Evolutionary conservation across 1,139 yeast species (phyloP), one percentile per base, ranked within the genome.

Genomic region (Yamadazyma kanchanaburiensis): DNA sequence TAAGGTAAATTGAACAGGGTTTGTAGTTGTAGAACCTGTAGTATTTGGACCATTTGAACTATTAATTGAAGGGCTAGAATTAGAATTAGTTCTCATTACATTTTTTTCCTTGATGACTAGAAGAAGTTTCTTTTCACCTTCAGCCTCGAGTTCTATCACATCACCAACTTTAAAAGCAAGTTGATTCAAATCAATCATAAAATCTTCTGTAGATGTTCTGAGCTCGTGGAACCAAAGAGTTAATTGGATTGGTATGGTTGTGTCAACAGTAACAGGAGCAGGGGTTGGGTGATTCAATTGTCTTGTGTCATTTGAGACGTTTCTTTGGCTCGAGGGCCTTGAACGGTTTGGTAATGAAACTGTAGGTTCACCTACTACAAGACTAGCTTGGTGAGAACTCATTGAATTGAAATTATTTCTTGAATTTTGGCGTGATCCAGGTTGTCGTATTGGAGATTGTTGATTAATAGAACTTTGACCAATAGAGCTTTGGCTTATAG

Each of bases 171-270:
- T 63, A 23, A 63, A 51, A 0, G 85, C 81, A 0, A 86, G 47
- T 9, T 73, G 56, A 2, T 61, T 52, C 21, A 77, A 55, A 46
- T 86, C 89, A 4, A 87, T 53, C 27, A 82, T 53, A 3, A 87
- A 82, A 28, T 75, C 78, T 22, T 79, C 80, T 0, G 59, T 38
- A 1, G 80, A 75, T 0, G 72, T 64, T 13, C 87, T 58, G 3
- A 72, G 45, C 36, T 87, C 95, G 49, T 89, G 96, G 39, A 85
- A 81, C 70, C 86, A 77, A 2, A 83, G 73, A 3, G 77, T 77
- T 35, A 83, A 42, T 28, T 60, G 70, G 1, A 66, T 54, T 0
- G 74, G 68, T 2, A 36, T 10, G 2, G 39, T 32, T 5, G 45
- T 45, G 25, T 43, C 45, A 23, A 35, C 26, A 23, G 20, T 6